A percentile compares a stretch with the other conserved stretches of the same genome.
Conservation (phyloP, 495 filamentous ascomycete genomes). For the Lindgomyces ingoldianus region DNA sequence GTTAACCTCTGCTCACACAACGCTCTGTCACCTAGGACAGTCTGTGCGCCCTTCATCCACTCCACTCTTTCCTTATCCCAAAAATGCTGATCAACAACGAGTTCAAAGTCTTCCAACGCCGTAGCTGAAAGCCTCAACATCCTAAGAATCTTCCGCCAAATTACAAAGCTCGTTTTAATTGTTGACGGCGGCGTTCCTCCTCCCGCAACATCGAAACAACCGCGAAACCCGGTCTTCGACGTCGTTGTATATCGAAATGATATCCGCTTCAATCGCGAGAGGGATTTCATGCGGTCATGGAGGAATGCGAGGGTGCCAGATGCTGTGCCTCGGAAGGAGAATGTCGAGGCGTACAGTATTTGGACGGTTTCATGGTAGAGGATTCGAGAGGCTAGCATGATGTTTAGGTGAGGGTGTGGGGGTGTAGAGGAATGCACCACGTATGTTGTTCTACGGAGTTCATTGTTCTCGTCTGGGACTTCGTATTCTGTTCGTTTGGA, state of each 20-base stretch:
- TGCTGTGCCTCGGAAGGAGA: conserved; percentile 20
- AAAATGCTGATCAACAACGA: conserved; percentile 16
- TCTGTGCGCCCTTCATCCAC: conserved; percentile 1
- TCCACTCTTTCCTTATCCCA: conserved; percentile 15
- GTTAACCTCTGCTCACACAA: background rate
- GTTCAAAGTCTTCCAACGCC: conserved; percentile 11
- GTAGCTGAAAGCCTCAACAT: background rate
- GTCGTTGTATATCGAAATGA: conserved; percentile 7
- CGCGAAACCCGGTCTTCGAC: conserved; percentile 5
- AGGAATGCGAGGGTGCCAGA: conserved; percentile 12
- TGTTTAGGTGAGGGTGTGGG: conserved; percentile 1
- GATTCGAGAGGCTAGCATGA: conserved; percentile 2
- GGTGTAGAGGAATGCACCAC: background rate
- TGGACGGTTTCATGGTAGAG: background rate
- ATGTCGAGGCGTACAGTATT: background rate
- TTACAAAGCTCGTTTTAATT: conserved; percentile 3
- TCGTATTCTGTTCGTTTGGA: conserved; percentile 15
- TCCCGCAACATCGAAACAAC: background rate
- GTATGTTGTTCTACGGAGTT: conserved; percentile 11
- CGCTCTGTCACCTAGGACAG: background rate
- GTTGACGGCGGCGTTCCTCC: conserved; percentile 1
- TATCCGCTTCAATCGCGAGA: conserved; percentile 2
- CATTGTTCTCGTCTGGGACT: conserved; percentile 2
- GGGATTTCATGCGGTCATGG: conserved; percentile 9
- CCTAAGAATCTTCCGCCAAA: conserved; percentile 8